Percentiles rank a stretch among this genome's conserved stretches.
Evolutionary conservation across 2,329 filamentous ascomycete genomes (phyloP).

Genomic region (Claviceps africana): DNA sequence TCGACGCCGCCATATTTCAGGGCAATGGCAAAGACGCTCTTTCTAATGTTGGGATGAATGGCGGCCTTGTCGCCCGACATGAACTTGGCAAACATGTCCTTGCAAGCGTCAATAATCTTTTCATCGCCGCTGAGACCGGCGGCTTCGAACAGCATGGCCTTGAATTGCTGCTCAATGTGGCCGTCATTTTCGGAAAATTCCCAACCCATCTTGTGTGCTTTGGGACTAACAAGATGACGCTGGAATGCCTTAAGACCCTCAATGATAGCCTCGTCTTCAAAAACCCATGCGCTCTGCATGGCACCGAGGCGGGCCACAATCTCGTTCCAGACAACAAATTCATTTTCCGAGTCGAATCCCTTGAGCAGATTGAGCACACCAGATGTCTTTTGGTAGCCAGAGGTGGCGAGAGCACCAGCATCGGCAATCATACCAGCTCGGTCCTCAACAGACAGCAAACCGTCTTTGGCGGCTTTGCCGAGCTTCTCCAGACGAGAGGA

Average conservation of each 20-base stretch:
- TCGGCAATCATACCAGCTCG: slow-evolving; percentile 91
- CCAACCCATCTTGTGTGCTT: slow-evolving; percentile 83
- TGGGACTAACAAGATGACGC: slow-evolving; percentile 58
- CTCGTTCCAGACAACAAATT: slow-evolving; percentile 93
- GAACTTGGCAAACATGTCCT: slow-evolving; percentile 84
- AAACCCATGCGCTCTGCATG: slow-evolving; percentile 73
- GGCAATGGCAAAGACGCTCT: slow-evolving; percentile 73
- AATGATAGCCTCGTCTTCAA: slow-evolving; percentile 56
- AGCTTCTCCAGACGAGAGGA: slow-evolving; percentile 77
- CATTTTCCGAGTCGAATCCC: slow-evolving; percentile 67
- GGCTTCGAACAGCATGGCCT: slow-evolving; percentile 74
- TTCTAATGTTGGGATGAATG: slow-evolving; percentile 82
- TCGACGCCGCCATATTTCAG: slow-evolving; percentile 73
- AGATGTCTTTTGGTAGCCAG: slow-evolving; percentile 88
- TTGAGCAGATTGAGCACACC: slow-evolving; percentile 75
- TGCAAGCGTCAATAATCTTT: slow-evolving; percentile 61
- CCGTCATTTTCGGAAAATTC: slow-evolving; percentile 70
- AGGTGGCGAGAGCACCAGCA: slow-evolving; percentile 75
- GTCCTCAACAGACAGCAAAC: slow-evolving; percentile 70
- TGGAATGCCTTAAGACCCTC: slow-evolving; percentile 76
- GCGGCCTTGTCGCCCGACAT: slow-evolving; percentile 63
- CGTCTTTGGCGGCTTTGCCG: slow-evolving; percentile 62
- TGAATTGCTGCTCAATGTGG: slow-evolving; percentile 89
- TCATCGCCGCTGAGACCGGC: slow-evolving; percentile 73
- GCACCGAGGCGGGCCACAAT: slow-evolving; percentile 64